Evolutionary conservation across 208 protist species (phyloP).

Genomic region (Novymonas esmeraldas): DNA sequence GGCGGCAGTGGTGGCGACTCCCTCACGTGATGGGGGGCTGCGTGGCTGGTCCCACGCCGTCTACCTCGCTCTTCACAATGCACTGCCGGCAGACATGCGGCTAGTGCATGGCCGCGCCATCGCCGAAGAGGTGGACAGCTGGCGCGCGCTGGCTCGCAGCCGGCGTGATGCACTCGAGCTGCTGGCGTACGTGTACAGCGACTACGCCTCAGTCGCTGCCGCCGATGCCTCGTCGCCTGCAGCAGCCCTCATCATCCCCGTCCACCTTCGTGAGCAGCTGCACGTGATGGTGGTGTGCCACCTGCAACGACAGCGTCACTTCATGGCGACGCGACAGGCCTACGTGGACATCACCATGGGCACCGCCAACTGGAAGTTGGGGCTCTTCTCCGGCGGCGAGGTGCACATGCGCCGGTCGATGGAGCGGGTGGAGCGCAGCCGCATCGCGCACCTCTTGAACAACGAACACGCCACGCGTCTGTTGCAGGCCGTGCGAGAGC

Average conservation of each 20-base stretch:
- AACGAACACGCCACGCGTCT: constrained; percentile 81
- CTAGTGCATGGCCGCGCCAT: constrained; percentile 34
- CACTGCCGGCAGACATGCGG: constrained; percentile 42
- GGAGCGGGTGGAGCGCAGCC: constrained; percentile 81
- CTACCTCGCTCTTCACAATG: constrained; percentile 50
- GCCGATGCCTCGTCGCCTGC: background rate
- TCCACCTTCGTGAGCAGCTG: constrained; percentile 38
- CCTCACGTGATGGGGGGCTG: constrained; percentile 9
- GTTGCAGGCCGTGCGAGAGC: constrained; percentile 64
- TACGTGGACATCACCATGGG: constrained; percentile 82
- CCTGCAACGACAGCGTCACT: constrained; percentile 42
- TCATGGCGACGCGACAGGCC: constrained; percentile 48
- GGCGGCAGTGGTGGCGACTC: background rate
- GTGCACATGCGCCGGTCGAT: constrained; percentile 89
- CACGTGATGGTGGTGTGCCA: constrained; percentile 40
- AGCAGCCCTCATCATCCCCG: constrained; percentile 32
- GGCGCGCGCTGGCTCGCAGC: constrained; percentile 41
- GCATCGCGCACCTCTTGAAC: constrained; percentile 76
- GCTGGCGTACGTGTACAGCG: constrained; percentile 53
- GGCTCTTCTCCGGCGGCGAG: constrained; percentile 83
- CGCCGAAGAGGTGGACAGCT: constrained; percentile 44
- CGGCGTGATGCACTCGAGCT: constrained; percentile 58
- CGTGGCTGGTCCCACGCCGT: constrained; percentile 52
- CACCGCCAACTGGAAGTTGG: constrained; percentile 85
- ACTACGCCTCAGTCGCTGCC: constrained; percentile 27